Base-by-base conservation (phyloP, 768 basidiomycete species). In the Boletellus ananiceps region DNA sequence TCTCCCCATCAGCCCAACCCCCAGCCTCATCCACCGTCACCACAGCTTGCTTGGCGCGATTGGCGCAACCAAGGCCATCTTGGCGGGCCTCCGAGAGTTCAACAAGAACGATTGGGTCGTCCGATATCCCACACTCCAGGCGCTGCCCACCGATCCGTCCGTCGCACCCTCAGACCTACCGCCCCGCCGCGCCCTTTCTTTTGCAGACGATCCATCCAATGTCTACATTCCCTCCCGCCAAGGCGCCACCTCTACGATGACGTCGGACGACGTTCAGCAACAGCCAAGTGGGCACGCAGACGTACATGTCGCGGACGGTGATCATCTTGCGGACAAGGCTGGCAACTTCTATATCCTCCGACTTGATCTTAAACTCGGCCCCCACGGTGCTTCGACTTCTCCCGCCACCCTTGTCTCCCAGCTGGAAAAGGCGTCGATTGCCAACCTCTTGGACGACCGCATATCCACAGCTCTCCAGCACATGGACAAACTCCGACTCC, bases 401-500 rank as follows among this genome's bases (percentile, higher is more conserved):
- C 76, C 84, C 14, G 78, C 81, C 19, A 71, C 83, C 2, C 82
- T 99, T 34, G 92, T 98, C 52, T 83, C 88, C 4, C 90, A 93
- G 54, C 83, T 99, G 46, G 93, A 97, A 72, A 93, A 91, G 62
- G 77, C 83, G 3, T 95, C 93, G 27, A 93, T 98, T 53, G 89
- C 94, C 40, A 90, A 89, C 48, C 81, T 99, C 35, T 71, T 98
- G 37, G 90, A 92, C 64, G 90, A 90, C 50, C 84, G 93, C 34
- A 82, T 99, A 59, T 72, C 73, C 14, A 69, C 82, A 19, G 81
- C 92, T 18, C 68, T 89, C 47, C 75, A 76, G 19, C 93, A 97
- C 64, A 80, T 98, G 51, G 79, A 86, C 51, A 87, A 86, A 57
- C 84, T 99, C 54, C 85, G 86, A 31, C 76, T 81, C 43, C 90